A percentile compares a stretch with the other conserved stretches of the same genome.
Conservation (phyloP, 495 filamentous ascomycete species). For the Melanomma pulvis-pyrius region DNA sequence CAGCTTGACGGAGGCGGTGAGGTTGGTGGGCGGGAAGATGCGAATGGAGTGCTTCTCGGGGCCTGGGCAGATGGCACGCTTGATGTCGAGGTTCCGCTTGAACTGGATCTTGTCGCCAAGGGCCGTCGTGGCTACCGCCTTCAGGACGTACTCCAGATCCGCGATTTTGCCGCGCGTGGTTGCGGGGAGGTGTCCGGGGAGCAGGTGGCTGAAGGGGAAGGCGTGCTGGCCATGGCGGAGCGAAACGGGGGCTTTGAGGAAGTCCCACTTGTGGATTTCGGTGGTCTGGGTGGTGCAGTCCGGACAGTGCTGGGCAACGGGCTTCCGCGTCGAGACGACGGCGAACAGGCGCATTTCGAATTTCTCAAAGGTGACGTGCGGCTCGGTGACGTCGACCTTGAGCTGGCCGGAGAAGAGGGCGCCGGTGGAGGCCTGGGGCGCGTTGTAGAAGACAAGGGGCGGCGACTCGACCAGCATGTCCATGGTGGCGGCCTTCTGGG, state of each 20-base stretch:
- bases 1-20: slow-evolving; percentile 78
- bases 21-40: slow-evolving; percentile 93
- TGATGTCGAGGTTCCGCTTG: slow-evolving; percentile 66
- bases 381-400: slow-evolving; percentile 67
- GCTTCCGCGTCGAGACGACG: slow-evolving; percentile 72
- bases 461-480: slow-evolving; percentile 86
- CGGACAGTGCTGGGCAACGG: slow-evolving; percentile 73
- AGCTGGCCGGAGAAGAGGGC: slow-evolving; percentile 87
- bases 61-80: slow-evolving; percentile 75
- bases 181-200: slow-evolving; percentile 85
- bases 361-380: slow-evolving; percentile 64
- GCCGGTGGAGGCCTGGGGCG: slow-evolving; percentile 73
- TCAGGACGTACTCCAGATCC: slow-evolving; percentile 76
- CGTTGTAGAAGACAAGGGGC: slow-evolving; percentile 75
- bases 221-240: slow-evolving; percentile 62
- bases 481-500: slow-evolving; percentile 58
- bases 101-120: slow-evolving; percentile 66
- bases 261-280: slow-evolving; percentile 75
- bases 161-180: slow-evolving; percentile 73
- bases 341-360: slow-evolving; percentile 71
- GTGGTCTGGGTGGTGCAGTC: slow-evolving; percentile 71
- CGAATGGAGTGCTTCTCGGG: slow-evolving; percentile 77
- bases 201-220: slow-evolving; percentile 89
- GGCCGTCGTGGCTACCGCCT: slow-evolving; percentile 66
- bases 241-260: slow-evolving; percentile 67